These are phyloP conservation scores for Verbascum thapsus DNA, from an alignment of 257 asterid genomes.

Conservation along the genomic window DNA sequence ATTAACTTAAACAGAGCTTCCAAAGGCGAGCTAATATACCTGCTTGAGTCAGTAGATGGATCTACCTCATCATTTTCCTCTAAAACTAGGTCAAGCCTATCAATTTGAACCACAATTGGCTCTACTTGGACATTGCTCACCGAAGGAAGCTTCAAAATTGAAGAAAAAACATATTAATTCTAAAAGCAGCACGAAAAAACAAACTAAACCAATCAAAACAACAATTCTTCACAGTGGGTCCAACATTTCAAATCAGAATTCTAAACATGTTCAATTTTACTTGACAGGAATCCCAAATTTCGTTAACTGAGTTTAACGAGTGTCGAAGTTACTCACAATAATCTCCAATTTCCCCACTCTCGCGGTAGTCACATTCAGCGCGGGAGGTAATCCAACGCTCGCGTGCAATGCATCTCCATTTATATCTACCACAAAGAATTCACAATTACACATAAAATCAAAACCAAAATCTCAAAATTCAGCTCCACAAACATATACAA, in stretches of 20 bases:
- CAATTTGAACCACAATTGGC: conserved; percentile 87
- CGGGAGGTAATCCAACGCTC: conserved; percentile 95
- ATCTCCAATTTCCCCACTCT: conserved; percentile 94
- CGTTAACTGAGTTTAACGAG: conserved; percentile 22
- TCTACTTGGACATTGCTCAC: conserved; percentile 94
- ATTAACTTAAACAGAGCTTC: conserved; percentile 34
- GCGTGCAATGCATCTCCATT: conserved; percentile 97
- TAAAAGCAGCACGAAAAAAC: conserved; percentile 12
- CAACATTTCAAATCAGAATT: conserved; percentile 10
- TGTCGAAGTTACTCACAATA: conserved; percentile 54
- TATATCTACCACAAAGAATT: conserved; percentile 53
- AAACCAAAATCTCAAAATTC: conserved; percentile 14
- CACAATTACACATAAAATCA: conserved; percentile 19
- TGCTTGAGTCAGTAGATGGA: conserved; percentile 56
- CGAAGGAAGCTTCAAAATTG: conserved; percentile 79
- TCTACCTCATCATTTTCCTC: conserved; percentile 84
- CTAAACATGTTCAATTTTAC: not conserved
- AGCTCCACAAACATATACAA: conserved; percentile 27
- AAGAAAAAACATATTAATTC: conserved; percentile 23
- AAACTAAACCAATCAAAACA: conserved; percentile 10
- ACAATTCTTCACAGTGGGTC: not conserved
- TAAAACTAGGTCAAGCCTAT: conserved; percentile 86
- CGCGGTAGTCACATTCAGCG: conserved; percentile 84
- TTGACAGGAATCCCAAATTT: conserved; percentile 17
- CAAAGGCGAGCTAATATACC: conserved; percentile 46